Conservation (phyloP, 2,329 filamentous ascomycete species). For the Pseudohalonectria lignicola region DNA sequence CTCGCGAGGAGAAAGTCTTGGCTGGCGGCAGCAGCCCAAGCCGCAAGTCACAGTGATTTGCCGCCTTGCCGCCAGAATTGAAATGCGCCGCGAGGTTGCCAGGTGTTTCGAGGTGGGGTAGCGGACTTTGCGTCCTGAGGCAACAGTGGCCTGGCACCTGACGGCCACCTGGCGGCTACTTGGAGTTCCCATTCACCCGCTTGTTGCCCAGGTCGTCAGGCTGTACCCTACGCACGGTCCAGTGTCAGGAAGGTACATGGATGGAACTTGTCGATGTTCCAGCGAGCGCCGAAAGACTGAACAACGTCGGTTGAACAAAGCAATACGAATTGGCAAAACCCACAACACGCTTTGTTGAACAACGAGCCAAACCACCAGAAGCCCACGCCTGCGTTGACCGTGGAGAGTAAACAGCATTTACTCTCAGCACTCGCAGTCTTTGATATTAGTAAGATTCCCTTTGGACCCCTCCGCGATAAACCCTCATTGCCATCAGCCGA, state of each 20-base stretch:
- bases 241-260: constrained; percentile 8
- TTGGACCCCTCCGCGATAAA: constrained; percentile 4
- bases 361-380: background rate
- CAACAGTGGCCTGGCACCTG: background rate
- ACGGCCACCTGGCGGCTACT: background rate
- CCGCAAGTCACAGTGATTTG: too few relatives aligned
- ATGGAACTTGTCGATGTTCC: constrained; percentile 9
- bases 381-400: too few relatives aligned
- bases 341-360: constrained; percentile 3
- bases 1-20: too few relatives aligned
- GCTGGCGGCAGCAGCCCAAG: too few relatives aligned
- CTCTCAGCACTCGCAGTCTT: background rate
- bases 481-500: too few relatives aligned
- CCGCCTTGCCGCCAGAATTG: too few relatives aligned
- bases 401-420: constrained; percentile 1
- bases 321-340: constrained; percentile 8
- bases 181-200: constrained; percentile 3
- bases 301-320: constrained; percentile 6
- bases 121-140: background rate
- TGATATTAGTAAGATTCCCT: constrained; percentile 1
- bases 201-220: constrained; percentile 4
- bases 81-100: too few relatives aligned
- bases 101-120: too few relatives aligned
- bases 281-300: constrained; percentile 6
- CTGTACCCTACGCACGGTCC: constrained; percentile 9